Base-by-base conservation (phyloP, 2,329 filamentous ascomycete genomes). In the Clarireedia sp. region DNA sequence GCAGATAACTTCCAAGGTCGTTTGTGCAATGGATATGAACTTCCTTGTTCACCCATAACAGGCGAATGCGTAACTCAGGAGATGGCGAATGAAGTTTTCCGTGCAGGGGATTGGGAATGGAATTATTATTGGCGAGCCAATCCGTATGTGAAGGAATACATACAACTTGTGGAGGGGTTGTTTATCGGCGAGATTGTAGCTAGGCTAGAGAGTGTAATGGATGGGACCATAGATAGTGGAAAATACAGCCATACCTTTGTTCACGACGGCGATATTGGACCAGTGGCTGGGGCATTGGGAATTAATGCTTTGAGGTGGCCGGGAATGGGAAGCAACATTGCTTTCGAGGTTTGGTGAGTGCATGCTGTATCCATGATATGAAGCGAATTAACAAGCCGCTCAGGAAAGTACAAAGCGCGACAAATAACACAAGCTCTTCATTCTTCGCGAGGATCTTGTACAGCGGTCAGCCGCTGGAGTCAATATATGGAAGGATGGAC, bases 91-190 rank as follows among this genome's bases (percentile, higher is more conserved):
- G 66, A 71, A 50, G 69, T 70, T 8, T 72, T 72, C 59, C 69
- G 71, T 29, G 70, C 69, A 1, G 71, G 71, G 5, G 71, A 72
- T 48, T 72, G 71, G 71, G 69, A 71, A 51, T 72, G 69, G 68
- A 72, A 72, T 47, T 72, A 72, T 59, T 71, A 68, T 60, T 72
- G 69, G 69, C 67, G 70, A 7, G 58, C 59, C 3, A 72, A 68
- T 41, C 61, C 64, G 0, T 64, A 71, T 41, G 69, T 63, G 3
- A 63, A 60, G n/a, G 63, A 63, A 46, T 72, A 72, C 43, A 72
- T 72, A 37, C 68, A 69, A 52, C 57, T 68, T 2, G 66, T 70
- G 1, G 67, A 72, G 52, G 70, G 70, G 8, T 54, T 71, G 10
- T 72, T 72, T 26, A 70, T 72, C 38, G 66, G 67, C 0, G 70